Evolutionary conservation across 805 yeast species (phyloP).

Genomic region (Grigorovia transvaalensis): DNA sequence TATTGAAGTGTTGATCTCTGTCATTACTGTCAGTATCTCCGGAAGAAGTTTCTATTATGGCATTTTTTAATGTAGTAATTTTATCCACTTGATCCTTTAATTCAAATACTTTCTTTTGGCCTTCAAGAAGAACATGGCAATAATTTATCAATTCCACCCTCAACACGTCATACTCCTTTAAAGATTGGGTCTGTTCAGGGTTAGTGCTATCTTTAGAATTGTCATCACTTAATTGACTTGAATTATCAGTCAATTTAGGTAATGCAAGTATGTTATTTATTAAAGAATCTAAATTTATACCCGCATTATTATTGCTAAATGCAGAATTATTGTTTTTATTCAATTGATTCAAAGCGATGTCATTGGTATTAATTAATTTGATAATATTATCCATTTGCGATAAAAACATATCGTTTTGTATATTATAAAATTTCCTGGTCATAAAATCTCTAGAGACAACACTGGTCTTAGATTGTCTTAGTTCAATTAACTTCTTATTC

Average conservation of each 20-base stretch:
- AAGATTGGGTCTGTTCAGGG: neutral
- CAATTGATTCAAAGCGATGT: neutral
- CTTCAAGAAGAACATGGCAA: constrained; percentile 12
- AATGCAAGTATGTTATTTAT: constrained; percentile 15
- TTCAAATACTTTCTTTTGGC: constrained; percentile 5
- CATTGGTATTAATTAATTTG: constrained; percentile 4
- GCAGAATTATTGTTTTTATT: neutral
- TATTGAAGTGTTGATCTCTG: neutral
- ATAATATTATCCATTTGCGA: constrained; percentile 11
- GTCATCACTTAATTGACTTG: constrained; percentile 6
- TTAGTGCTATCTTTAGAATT: neutral
- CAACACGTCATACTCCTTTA: constrained; percentile 20
- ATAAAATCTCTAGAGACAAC: constrained; percentile 12
- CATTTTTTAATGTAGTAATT: constrained; percentile 4
- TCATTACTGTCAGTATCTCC: neutral
- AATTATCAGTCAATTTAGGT: constrained; percentile 14
- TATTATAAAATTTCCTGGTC: constrained; percentile 9
- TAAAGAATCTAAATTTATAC: constrained; percentile 8
- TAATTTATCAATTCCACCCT: constrained; percentile 12
- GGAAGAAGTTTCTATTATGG: constrained; percentile 5
- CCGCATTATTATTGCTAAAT: neutral
- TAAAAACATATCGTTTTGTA: constrained; percentile 10
- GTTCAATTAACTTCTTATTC: constrained; percentile 3
- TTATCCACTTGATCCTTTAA: constrained; percentile 4
- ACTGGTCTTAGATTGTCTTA: constrained; percentile 1